Evolutionary conservation across 164 flowering plant species (phyloP).

Genomic region (Nelumbo lutea): DNA sequence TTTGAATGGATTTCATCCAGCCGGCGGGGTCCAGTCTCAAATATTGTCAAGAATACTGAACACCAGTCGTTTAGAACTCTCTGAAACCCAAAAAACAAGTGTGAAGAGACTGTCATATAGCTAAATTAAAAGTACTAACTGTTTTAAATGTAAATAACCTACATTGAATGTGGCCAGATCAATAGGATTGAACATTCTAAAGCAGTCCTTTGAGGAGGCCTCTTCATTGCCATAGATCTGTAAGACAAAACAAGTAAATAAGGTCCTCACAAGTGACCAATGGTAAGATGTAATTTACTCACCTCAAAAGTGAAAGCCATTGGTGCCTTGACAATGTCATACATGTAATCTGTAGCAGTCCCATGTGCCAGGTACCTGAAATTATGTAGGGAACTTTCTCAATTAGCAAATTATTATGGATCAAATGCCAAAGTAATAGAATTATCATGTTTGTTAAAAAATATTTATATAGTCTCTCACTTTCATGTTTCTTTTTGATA

Average conservation of each 20-base stretch:
- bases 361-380: slow-evolving; percentile 95
- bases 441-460: background rate
- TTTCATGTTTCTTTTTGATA: too few relatives aligned
- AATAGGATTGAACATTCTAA: slow-evolving; percentile 93
- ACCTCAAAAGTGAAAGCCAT: slow-evolving; percentile 99
- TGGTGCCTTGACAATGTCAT: slow-evolving; percentile 74
- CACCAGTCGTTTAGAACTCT: slow-evolving; percentile 87
- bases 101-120: background rate
- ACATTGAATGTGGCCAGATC: slow-evolving; percentile 68
- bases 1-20: slow-evolving; percentile 32
- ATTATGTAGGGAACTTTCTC: background rate
- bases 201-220: slow-evolving; percentile 81
- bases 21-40: slow-evolving; percentile 46
- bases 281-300: slow-evolving; percentile 14
- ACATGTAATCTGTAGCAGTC: slow-evolving; percentile 97
- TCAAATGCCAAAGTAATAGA: slow-evolving; percentile 7
- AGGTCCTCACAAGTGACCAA: background rate
- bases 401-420: too few relatives aligned
- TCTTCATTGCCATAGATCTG: slow-evolving; percentile 87
- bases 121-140: background rate
- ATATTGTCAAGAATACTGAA: slow-evolving; percentile 67
- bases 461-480: background rate
- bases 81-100: slow-evolving; percentile 36
- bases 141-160: slow-evolving; percentile 14
- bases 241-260: slow-evolving; percentile 6